Evolutionary conservation across 176 grass and related monocot species (phyloP).

Genomic region (Tuctoria greenei): DNA sequence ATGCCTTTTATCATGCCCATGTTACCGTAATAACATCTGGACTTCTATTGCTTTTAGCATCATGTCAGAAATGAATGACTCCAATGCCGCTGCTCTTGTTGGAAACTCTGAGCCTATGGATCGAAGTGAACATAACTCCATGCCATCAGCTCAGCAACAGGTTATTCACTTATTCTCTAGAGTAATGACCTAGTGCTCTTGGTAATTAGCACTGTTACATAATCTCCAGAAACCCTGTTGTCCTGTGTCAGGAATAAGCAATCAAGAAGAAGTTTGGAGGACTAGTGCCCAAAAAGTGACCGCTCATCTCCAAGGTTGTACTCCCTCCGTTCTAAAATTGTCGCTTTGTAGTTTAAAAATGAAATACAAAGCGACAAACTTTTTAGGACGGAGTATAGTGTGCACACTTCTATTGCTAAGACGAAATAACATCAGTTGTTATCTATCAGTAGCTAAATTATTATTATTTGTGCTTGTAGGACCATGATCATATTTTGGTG

Average conservation of each 20-base stretch:
- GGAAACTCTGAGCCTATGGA: conserved; percentile 58
- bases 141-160: conserved; percentile 82
- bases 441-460: conserved; percentile 4
- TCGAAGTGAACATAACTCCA: conserved; percentile 49
- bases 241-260: conserved; percentile 57
- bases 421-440: conserved; percentile 13
- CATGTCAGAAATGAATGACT: conserved; percentile 43
- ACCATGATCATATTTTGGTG: too few species aligned
- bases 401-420: background rate
- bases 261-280: conserved; percentile 93
- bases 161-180: conserved; percentile 51
- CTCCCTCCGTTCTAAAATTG: too few species aligned
- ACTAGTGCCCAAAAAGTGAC: conserved; percentile 80
- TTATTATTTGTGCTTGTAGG: conserved; percentile 51
- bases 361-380: too few species aligned
- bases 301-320: conserved; percentile 86
- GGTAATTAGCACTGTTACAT: too few species aligned
- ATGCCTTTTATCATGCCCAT: background rate
- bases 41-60: background rate
- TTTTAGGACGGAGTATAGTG: too few species aligned
- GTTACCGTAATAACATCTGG: background rate
- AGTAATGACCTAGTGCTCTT: background rate
- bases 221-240: background rate
- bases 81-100: conserved; percentile 22
- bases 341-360: too few species aligned